Evolutionary conservation across 306 rosid species (phyloP).

Genomic region (Sophora flavescens): DNA sequence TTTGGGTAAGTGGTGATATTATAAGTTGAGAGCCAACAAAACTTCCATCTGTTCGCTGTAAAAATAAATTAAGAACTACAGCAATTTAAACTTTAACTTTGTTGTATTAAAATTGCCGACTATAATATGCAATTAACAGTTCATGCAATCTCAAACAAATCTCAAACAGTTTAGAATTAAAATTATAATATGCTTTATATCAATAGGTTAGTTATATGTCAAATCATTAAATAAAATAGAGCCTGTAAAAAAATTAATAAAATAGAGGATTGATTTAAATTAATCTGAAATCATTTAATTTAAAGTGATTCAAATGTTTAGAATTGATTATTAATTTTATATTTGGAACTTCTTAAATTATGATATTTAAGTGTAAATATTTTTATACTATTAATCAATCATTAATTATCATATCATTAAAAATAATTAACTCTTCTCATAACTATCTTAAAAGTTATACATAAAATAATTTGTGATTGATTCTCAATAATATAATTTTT

Average conservation of each 20-base stretch:
- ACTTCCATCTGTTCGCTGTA: not conserved
- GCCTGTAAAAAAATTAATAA: not conserved
- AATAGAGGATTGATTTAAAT: not conserved
- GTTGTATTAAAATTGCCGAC: slow-evolving; percentile 33
- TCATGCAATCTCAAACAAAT: not conserved
- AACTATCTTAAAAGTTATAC: no score
- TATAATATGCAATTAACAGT: not conserved
- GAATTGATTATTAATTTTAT: not conserved
- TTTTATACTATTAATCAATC: no score
- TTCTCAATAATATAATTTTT: no score
- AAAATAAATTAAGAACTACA: not conserved
- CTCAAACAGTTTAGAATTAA: not conserved
- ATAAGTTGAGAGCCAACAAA: not conserved
- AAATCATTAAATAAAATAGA: not conserved
- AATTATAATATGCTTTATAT: no score
- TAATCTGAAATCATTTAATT: not conserved
- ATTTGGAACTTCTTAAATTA: no score
- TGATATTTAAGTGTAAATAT: no score
- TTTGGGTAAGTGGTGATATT: not conserved
- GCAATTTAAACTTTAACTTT: slow-evolving; percentile 38
- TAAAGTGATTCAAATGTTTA: not conserved
- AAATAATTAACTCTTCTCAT: no score
- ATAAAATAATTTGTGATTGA: no score
- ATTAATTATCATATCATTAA: no score
- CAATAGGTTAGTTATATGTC: not conserved